Conservation (phyloP, 208 protist genomes). For the Leptomonas pyrrhocoris region DNA sequence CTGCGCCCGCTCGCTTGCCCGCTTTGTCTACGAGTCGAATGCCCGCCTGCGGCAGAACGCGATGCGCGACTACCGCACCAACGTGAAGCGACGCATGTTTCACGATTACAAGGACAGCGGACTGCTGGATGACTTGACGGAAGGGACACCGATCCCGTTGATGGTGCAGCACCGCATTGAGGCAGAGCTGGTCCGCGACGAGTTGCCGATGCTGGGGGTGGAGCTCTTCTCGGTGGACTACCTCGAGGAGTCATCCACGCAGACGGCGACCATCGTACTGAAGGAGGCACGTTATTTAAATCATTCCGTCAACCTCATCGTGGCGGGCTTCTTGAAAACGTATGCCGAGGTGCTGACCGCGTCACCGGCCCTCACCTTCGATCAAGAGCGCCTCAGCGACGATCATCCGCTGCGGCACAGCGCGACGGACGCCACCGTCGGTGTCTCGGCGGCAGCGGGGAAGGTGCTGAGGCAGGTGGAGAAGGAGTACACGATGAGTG, state of each 20-base stretch:
- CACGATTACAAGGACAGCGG: constrained; percentile 11
- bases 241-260: constrained; percentile 70
- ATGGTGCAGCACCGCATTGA: constrained; percentile 45
- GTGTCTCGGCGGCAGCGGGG: constrained; percentile 13
- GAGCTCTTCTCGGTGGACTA: constrained; percentile 79
- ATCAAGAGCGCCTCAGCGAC: constrained; percentile 14
- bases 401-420: constrained; percentile 6
- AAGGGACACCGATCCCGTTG: constrained; percentile 38
- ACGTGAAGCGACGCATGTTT: constrained; percentile 47
- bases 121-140: constrained; percentile 21
- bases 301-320: constrained; percentile 58
- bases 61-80: constrained; percentile 37
- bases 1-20: constrained; percentile 70
- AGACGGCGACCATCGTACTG: constrained; percentile 56
- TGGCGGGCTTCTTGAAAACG: constrained; percentile 46
- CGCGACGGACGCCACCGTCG: constrained; percentile 1
- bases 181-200: constrained; percentile 39
- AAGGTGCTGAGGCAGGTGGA: constrained; percentile 35
- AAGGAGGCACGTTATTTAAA: constrained; percentile 78
- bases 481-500: constrained; percentile 45
- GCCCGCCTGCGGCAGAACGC: constrained; percentile 39
- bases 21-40: constrained; percentile 71
- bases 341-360: constrained; percentile 40
- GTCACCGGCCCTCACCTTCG: constrained; percentile 10
- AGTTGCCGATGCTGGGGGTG: constrained; percentile 55